phyloP scores from a whole-genome alignment of 2,329 filamentous ascomycete species.

The Scortechinia acanthostroma region DNA sequence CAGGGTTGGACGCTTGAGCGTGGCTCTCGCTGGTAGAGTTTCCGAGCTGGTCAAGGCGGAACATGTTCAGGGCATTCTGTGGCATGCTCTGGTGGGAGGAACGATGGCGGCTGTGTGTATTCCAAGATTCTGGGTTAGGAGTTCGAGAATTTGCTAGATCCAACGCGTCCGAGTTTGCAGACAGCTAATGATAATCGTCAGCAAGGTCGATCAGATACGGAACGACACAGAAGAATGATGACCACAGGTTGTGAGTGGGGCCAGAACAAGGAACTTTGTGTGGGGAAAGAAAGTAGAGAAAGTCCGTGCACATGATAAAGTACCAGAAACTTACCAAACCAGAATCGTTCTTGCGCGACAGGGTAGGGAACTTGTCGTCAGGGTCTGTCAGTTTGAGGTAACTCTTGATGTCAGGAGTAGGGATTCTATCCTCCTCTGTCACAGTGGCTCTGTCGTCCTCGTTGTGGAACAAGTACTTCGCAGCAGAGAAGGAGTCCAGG shows the following conservation, averaged over 20 bases:
- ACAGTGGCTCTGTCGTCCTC: not conserved
- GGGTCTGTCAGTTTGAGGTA: not conserved
- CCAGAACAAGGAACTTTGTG: too few relatives aligned
- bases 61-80: not conserved
- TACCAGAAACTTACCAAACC: not conserved
- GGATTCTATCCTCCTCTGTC: not conserved
- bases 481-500: not conserved
- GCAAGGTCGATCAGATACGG: not conserved
- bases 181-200: not conserved
- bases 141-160: not conserved
- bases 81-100: not conserved
- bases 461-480: not conserved
- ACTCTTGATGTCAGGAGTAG: conserved; percentile 1
- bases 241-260: too few relatives aligned
- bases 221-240: not conserved
- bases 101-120: not conserved
- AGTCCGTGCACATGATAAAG: not conserved
- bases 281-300: not conserved
- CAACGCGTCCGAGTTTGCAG: not conserved
- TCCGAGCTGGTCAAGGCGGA: not conserved
- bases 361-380: not conserved
- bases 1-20: not conserved
- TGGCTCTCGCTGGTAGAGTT: not conserved
- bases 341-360: not conserved
- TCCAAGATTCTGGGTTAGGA: not conserved